Base-by-base conservation (phyloP, 306 rosid genomes). In the Castanea crenata region DNA sequence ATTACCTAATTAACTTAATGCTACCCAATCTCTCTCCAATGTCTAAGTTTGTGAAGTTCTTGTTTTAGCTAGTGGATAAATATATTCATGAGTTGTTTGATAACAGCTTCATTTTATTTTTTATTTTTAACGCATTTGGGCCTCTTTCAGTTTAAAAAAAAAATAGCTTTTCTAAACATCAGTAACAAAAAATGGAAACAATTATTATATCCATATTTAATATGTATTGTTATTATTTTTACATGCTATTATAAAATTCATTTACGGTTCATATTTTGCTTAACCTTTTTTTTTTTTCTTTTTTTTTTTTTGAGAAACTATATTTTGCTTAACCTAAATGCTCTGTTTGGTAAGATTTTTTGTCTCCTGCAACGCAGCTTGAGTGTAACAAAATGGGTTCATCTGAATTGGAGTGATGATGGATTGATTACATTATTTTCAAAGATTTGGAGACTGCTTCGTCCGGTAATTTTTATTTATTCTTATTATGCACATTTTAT, bases 331-430 rank as follows among this genome's bases (percentile, higher is more conserved):
- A 25, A 51, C 74, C 46, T 63, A 74, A 15, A n/a, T 75, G 13
- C 76, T 74, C 31, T 59, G 35, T 46, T 73, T 56, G 57, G 69
- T 73, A 54, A 51, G 52, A 79, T 46, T 76, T 13, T 82, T 52
- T 86, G 15, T 69, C 77, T 84, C 55, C 23, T 83, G 74, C 55
- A 70, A 31, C 87, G 84, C 92, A 95, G 99, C 87, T 88, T 95
- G 90, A 95, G 99, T 62, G 98, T 95, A 41, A 20, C 98, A 65
- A 95, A 95, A 84, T 95, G 99, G 99, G 81, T 95, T 83, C 99
- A 95, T 86, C 92, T 95, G 68, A 95, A 95, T 74, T 95, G 96
- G 98, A 97, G 97, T 15, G 98, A 95, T 77, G 94, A 91, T 16
- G 98, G 98, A 56, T 85, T 95, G 69, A 75, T 95, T 69, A 80